These are phyloP conservation scores for Torulaspora delbrueckii DNA, from an alignment of 805 yeast genomes.

Conservation along the genomic window DNA sequence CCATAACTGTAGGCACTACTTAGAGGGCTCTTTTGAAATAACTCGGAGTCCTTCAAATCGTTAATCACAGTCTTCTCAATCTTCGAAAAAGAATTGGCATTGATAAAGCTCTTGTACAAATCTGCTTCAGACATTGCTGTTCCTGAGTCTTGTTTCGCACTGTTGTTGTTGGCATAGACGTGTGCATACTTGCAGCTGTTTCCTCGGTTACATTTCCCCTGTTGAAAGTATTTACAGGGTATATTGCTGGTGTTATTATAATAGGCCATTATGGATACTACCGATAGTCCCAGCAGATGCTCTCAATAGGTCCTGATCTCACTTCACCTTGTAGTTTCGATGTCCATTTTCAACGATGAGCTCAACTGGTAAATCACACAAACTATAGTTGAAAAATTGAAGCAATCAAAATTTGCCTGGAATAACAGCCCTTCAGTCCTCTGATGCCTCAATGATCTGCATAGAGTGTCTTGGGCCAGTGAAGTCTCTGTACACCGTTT, in stretches of 20 bases:
- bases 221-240: slow-evolving; percentile 43
- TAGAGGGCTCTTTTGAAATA: slow-evolving; percentile 33
- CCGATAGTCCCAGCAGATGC: not conserved
- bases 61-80: slow-evolving; percentile 30
- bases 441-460: slow-evolving; percentile 64
- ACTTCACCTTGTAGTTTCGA: not conserved
- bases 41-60: slow-evolving; percentile 19
- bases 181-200: slow-evolving; percentile 43
- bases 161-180: slow-evolving; percentile 23
- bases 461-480: slow-evolving; percentile 77
- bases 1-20: slow-evolving; percentile 48
- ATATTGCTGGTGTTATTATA: slow-evolving; percentile 20
- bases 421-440: not conserved
- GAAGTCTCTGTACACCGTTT: slow-evolving; percentile 60
- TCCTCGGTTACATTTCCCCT: slow-evolving; percentile 43
- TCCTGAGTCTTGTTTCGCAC: slow-evolving; percentile 2
- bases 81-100: slow-evolving; percentile 20
- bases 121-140: slow-evolving; percentile 16
- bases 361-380: not conserved
- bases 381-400: not conserved
- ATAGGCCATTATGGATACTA: slow-evolving; percentile 1
- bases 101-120: slow-evolving; percentile 23
- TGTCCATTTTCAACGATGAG: not conserved
- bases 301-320: not conserved
- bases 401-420: not conserved